These are phyloP conservation scores for Globisporangium camurandrum DNA, from an alignment of 352 stramenopile genomes.

Conservation along the genomic window DNA sequence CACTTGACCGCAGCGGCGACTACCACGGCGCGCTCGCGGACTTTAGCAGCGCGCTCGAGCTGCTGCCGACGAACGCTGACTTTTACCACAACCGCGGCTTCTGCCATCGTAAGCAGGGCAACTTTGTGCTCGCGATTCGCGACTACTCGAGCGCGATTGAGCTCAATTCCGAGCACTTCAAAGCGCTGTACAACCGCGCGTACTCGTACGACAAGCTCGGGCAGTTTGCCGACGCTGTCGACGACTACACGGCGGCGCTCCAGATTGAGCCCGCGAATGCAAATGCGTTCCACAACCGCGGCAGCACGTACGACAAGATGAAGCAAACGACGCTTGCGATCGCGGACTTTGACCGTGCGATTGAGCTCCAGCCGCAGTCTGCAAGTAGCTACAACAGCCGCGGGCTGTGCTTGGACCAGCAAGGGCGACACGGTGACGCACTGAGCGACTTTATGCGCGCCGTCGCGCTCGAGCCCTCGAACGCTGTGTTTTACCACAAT, in stretches of 20 bases:
- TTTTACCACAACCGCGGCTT: slow-evolving; percentile 84
- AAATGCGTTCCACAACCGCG: slow-evolving; percentile 81
- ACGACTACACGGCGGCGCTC: slow-evolving; percentile 73
- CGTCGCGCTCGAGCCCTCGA: slow-evolving; percentile 57
- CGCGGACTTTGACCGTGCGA: slow-evolving; percentile 58
- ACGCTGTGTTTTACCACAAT: slow-evolving; percentile 81
- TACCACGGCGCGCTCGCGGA: slow-evolving; percentile 77
- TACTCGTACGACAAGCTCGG: slow-evolving; percentile 85
- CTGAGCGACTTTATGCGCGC: slow-evolving; percentile 68
- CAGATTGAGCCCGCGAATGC: slow-evolving; percentile 59
- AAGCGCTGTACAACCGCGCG: slow-evolving; percentile 84
- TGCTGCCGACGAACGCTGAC: slow-evolving; percentile 67
- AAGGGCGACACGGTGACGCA: slow-evolving; percentile 48
- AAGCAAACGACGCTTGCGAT: slow-evolving; percentile 49
- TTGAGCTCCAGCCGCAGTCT: slow-evolving; percentile 44
- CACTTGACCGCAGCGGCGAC: slow-evolving; percentile 72
- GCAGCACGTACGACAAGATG: slow-evolving; percentile 77
- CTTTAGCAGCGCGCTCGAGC: slow-evolving; percentile 71
- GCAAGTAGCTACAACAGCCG: slow-evolving; percentile 80
- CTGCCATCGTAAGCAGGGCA: slow-evolving; percentile 73
- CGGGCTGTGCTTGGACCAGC: slow-evolving; percentile 69
- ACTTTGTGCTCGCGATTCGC: slow-evolving; percentile 67
- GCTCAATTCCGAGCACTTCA: slow-evolving; percentile 75
- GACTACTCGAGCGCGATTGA: slow-evolving; percentile 74
- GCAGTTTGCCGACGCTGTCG: slow-evolving; percentile 48